phyloP scores from a whole-genome alignment of 345 rosid genomes.

The Acer saccharum region DNA sequence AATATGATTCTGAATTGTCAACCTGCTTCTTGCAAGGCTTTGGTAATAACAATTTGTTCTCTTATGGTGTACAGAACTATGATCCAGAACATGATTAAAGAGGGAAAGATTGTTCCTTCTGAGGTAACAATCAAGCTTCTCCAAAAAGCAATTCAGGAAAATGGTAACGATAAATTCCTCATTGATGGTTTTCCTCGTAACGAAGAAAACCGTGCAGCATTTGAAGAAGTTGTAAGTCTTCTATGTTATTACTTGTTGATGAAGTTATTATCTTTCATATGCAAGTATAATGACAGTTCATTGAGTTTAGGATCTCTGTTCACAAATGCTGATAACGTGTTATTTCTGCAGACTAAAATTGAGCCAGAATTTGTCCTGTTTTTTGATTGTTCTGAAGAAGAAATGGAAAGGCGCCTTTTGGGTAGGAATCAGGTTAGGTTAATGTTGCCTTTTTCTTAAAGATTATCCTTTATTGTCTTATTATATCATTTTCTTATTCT shows the following conservation, averaged over 20 bases:
- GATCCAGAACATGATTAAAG: constrained; percentile 65
- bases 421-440: constrained; percentile 68
- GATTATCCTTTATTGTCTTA: background rate
- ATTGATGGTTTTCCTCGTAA: constrained; percentile 90
- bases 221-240: constrained; percentile 64
- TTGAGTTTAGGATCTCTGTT: constrained; percentile 5
- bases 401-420: constrained; percentile 63
- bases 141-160: constrained; percentile 62
- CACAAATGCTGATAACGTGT: constrained; percentile 9
- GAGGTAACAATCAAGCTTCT: constrained; percentile 84
- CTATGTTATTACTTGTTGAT: background rate
- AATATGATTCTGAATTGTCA: background rate
- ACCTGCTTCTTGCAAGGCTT: constrained; percentile 1
- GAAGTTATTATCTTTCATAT: background rate
- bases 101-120: constrained; percentile 86
- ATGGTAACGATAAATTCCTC: constrained; percentile 61
- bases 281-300: background rate
- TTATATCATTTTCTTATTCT: background rate
- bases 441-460: constrained; percentile 6
- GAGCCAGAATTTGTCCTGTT: constrained; percentile 62
- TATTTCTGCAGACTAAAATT: constrained; percentile 54
- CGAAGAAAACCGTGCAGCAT: constrained; percentile 74
- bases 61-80: constrained; percentile 45
- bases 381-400: constrained; percentile 66
- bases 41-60: background rate